Conservation (phyloP, 176 grass and related monocot species). For the Rhynchospora tenuis region DNA sequence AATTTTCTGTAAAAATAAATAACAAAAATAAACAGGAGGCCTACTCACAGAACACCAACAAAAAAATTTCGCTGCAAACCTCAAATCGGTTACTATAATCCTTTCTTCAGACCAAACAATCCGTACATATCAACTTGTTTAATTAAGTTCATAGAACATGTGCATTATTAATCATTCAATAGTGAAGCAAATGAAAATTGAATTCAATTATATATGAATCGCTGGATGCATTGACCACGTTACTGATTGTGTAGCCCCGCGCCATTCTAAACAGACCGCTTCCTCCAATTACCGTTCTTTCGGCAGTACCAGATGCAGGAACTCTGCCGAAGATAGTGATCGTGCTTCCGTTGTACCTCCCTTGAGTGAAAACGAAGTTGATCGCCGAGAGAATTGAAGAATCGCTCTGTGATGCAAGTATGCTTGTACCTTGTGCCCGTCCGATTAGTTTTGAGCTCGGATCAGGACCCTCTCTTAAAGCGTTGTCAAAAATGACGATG, state of each 20-base stretch:
- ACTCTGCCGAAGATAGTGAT: slow-evolving; percentile 13
- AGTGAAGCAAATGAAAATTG: slow-evolving; percentile 20
- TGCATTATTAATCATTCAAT: background rate
- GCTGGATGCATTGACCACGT: background rate
- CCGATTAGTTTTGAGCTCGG: slow-evolving; percentile 23
- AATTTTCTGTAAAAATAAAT: background rate
- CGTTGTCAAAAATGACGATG: slow-evolving; percentile 21
- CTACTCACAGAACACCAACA: background rate
- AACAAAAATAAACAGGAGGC: no score
- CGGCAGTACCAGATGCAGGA: background rate
- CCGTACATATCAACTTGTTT: background rate
- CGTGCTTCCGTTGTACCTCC: slow-evolving; percentile 25
- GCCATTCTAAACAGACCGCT: slow-evolving; percentile 16
- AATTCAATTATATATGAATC: slow-evolving; percentile 10
- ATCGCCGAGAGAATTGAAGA: background rate
- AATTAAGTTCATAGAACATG: background rate
- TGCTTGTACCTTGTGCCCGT: slow-evolving; percentile 17
- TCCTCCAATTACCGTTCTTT: slow-evolving; percentile 23
- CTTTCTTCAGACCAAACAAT: background rate
- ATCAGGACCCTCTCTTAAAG: slow-evolving; percentile 17
- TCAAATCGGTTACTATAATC: background rate
- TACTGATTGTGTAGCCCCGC: slow-evolving; percentile 15
- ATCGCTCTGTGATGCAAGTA: background rate
- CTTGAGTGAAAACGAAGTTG: slow-evolving; percentile 25
- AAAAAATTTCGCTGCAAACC: background rate